phyloP scores from a whole-genome alignment of 768 basidiomycete species.

The Boletus rubropictus region DNA sequence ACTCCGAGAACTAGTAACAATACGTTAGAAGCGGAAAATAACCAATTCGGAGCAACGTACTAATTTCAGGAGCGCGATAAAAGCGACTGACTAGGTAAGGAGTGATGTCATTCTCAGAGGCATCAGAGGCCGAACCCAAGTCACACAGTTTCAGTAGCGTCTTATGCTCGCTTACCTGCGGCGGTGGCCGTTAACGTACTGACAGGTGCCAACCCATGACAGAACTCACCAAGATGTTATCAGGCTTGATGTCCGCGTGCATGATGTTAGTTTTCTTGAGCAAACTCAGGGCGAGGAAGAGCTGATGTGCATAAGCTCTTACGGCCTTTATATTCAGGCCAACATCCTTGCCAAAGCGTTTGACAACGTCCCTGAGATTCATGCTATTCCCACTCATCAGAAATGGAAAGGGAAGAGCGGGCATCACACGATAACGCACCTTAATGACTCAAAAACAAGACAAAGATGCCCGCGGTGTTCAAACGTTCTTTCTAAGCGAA shows the following conservation, averaged over 20 bases:
- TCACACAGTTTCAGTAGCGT: slow-evolving; percentile 92
- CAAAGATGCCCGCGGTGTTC: slow-evolving; percentile 97
- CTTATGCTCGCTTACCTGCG: slow-evolving; percentile 90
- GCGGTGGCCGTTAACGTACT: slow-evolving; percentile 9
- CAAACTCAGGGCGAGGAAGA: slow-evolving; percentile 82
- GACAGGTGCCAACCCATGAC: slow-evolving; percentile 10
- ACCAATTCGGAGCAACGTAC: slow-evolving; percentile 42
- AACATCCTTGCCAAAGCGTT: slow-evolving; percentile 97
- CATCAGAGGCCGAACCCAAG: slow-evolving; percentile 94
- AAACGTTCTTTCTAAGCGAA: slow-evolving; percentile 89
- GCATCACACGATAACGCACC: slow-evolving; percentile 42
- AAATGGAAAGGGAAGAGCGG: slow-evolving; percentile 5
- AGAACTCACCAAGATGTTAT: slow-evolving; percentile 82
- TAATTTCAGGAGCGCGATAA: slow-evolving; percentile 98
- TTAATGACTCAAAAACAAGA: slow-evolving; percentile 90
- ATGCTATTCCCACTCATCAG: slow-evolving; percentile 49
- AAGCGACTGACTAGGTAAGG: slow-evolving; percentile 97
- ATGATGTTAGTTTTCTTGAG: slow-evolving; percentile 88
- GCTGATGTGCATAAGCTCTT: slow-evolving; percentile 96
- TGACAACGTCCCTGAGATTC: slow-evolving; percentile 97
- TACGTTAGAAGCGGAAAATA: slow-evolving; percentile 13
- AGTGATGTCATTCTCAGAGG: slow-evolving; percentile 92
- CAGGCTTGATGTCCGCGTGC: slow-evolving; percentile 98
- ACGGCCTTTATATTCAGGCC: slow-evolving; percentile 95
- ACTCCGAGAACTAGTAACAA: slow-evolving; percentile 73